Evolutionary conservation across 495 filamentous ascomycete genomes (phyloP).

Genomic region (Chaetomidium leptoderma): DNA sequence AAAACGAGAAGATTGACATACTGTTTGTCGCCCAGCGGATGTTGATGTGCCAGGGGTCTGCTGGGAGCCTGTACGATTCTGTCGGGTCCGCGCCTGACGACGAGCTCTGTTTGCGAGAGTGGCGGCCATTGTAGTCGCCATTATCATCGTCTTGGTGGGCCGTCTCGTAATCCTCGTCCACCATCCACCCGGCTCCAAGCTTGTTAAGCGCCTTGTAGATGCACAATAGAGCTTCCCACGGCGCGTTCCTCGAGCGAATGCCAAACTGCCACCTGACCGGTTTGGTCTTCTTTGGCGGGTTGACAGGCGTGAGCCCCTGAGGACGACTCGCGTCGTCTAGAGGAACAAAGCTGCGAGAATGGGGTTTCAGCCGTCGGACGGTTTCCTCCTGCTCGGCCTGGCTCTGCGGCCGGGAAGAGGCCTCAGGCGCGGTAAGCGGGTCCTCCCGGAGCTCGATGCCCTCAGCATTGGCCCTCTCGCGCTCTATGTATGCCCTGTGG

Average conservation of each 20-base stretch:
- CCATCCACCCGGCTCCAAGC: constrained; percentile 81
- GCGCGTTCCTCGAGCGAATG: constrained; percentile 87
- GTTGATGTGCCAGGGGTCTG: constrained; percentile 93
- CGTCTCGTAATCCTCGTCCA: constrained; percentile 51
- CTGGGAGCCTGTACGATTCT: constrained; percentile 66
- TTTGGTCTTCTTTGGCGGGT: constrained; percentile 59
- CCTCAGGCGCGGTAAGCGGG: constrained; percentile 42
- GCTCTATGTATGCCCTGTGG: constrained; percentile 83
- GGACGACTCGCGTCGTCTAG: constrained; percentile 61
- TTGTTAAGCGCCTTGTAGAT: constrained; percentile 86
- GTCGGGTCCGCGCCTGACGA: constrained; percentile 32
- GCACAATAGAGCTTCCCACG: constrained; percentile 87
- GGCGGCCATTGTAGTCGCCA: constrained; percentile 19
- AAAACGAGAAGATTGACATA: constrained; percentile 35
- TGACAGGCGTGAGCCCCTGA: constrained; percentile 56
- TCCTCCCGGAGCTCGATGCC: constrained; percentile 36
- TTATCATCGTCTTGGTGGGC: constrained; percentile 30
- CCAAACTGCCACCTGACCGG: constrained; percentile 95
- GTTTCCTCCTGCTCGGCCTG: constrained; percentile 73
- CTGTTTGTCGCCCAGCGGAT: constrained; percentile 80
- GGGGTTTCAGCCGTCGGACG: constrained; percentile 71
- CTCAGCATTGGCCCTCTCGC: constrained; percentile 49
- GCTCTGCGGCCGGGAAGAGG: constrained; percentile 51
- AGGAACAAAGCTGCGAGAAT: constrained; percentile 58
- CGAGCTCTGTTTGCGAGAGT: constrained; percentile 18